phyloP scores from a whole-genome alignment of 768 basidiomycete genomes.

The Rubroboletus pulcherrimus region DNA sequence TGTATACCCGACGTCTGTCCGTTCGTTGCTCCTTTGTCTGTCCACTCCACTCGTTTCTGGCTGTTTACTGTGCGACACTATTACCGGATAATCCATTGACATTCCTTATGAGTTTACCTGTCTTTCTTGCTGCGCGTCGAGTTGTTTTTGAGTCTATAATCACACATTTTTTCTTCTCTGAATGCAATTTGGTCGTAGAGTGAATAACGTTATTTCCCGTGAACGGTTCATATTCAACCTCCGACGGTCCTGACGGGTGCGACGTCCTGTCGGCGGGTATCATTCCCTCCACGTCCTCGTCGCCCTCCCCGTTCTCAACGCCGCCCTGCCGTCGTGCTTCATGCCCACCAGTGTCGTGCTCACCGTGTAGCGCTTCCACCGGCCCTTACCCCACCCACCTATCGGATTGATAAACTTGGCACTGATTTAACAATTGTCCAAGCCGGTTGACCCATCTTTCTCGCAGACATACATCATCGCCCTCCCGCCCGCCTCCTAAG shows the following conservation, averaged over 20 bases:
- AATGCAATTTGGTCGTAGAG: slow-evolving; percentile 6
- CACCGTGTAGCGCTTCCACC: slow-evolving; percentile 8
- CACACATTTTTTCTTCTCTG: slow-evolving; percentile 7
- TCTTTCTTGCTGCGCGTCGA: slow-evolving; percentile 27
- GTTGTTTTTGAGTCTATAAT: slow-evolving; percentile 23
- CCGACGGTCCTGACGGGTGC: slow-evolving; percentile 21
- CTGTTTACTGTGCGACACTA: slow-evolving; percentile 34
- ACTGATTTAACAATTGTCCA: slow-evolving; percentile 10
- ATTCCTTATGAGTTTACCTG: slow-evolving; percentile 31
- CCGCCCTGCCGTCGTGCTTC: slow-evolving; percentile 3
- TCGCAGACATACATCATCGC: not conserved
- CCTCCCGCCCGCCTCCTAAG: not conserved
- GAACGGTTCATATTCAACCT: slow-evolving; percentile 24
- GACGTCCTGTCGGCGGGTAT: slow-evolving; percentile 4
- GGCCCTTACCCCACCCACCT: not conserved
- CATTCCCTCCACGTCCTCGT: slow-evolving; percentile 9
- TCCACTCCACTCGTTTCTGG: slow-evolving; percentile 32
- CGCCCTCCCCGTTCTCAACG: slow-evolving; percentile 6
- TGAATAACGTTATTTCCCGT: slow-evolving; percentile 4
- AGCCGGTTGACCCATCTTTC: slow-evolving; percentile 5
- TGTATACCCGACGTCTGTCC: slow-evolving; percentile 34
- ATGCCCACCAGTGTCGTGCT: slow-evolving; percentile 9
- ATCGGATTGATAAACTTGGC: slow-evolving; percentile 16
- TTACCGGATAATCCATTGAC: slow-evolving; percentile 37
- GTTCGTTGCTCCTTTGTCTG: slow-evolving; percentile 36